Evolutionary conservation across 1,284 basidiomycete genomes (phyloP).

Genomic region (Mrakiaceae sp.): DNA sequence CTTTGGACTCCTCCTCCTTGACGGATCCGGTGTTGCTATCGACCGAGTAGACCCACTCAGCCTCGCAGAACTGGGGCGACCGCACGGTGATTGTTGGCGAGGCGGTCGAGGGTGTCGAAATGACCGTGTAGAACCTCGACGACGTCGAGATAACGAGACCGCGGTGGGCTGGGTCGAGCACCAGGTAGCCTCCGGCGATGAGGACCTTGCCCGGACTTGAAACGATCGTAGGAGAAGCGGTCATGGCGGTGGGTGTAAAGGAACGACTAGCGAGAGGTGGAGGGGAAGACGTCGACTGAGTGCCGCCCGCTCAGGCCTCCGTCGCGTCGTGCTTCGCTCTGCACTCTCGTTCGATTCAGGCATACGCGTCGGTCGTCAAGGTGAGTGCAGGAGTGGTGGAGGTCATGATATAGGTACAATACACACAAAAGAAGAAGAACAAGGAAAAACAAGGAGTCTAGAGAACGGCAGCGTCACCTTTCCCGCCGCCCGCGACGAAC

Average conservation of each 20-base stretch:
- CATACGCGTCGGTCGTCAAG: no score
- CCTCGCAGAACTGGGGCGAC: conserved; percentile 80
- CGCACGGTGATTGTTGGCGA: conserved; percentile 57
- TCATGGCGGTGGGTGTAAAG: conserved; percentile 2
- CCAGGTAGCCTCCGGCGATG: conserved; percentile 85
- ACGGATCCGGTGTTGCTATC: conserved; percentile 15
- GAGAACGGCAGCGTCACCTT: no score
- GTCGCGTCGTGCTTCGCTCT: no score
- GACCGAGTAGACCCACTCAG: conserved; percentile 63
- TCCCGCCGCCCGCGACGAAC: no score
- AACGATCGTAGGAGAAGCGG: conserved; percentile 41
- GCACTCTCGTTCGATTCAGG: no score
- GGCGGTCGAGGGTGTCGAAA: conserved; percentile 19
- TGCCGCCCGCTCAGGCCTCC: no score
- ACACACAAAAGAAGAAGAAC: no score
- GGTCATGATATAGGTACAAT: no score
- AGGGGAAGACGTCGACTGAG: no score
- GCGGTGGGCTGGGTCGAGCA: conserved; percentile 70
- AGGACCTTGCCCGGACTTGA: conserved; percentile 94
- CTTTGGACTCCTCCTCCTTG: conserved; percentile 26
- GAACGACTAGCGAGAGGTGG: no score
- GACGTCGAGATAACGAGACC: conserved; percentile 83
- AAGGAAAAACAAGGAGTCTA: no score
- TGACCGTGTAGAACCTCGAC: conserved; percentile 75
- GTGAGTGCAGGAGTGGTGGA: no score